Evolutionary conservation across 148 eudicot genomes (phyloP).

Genomic region (Amaranthus cruentus): DNA sequence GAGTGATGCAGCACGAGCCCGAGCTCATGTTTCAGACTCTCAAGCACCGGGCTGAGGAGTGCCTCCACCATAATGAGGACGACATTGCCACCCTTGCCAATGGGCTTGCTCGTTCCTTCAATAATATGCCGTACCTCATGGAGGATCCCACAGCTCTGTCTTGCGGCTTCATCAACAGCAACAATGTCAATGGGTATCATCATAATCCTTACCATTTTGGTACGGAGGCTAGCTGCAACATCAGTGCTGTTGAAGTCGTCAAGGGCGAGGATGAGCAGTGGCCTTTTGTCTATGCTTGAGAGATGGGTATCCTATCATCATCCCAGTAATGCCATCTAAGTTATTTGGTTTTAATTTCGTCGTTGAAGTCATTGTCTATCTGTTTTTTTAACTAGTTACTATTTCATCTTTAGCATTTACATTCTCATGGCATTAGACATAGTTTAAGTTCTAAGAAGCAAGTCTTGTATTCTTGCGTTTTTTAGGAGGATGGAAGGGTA

Average conservation of each 20-base stretch:
- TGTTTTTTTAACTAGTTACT: constrained; percentile 29
- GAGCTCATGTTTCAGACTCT: constrained; percentile 83
- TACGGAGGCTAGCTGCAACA: constrained; percentile 40
- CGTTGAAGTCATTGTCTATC: constrained; percentile 45
- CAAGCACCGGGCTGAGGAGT: constrained; percentile 77
- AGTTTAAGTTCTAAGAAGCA: constrained; percentile 33
- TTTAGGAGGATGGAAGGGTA: constrained; percentile 19
- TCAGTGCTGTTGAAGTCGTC: constrained; percentile 33
- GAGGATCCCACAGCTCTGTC: constrained; percentile 6
- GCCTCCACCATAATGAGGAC: constrained; percentile 27
- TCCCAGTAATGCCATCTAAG: constrained; percentile 1
- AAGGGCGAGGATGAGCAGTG: constrained; percentile 73
- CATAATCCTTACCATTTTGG: constrained; percentile 17
- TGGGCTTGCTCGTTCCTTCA: constrained; percentile 57
- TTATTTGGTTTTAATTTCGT: constrained; percentile 24
- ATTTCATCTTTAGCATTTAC: constrained; percentile 10
- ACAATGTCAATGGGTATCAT: constrained; percentile 17
- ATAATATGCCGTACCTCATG: constrained; percentile 80
- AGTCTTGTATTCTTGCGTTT: constrained; percentile 26
- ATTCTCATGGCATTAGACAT: constrained; percentile 28
- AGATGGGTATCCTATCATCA: neutral
- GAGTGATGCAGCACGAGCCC: constrained; percentile 93
- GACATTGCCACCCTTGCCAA: constrained; percentile 27
- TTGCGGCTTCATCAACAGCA: constrained; percentile 20
- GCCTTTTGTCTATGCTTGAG: constrained; percentile 83